phyloP scores from a whole-genome alignment of 2,329 filamentous ascomycete genomes.

The Aureobasidium sp. region DNA sequence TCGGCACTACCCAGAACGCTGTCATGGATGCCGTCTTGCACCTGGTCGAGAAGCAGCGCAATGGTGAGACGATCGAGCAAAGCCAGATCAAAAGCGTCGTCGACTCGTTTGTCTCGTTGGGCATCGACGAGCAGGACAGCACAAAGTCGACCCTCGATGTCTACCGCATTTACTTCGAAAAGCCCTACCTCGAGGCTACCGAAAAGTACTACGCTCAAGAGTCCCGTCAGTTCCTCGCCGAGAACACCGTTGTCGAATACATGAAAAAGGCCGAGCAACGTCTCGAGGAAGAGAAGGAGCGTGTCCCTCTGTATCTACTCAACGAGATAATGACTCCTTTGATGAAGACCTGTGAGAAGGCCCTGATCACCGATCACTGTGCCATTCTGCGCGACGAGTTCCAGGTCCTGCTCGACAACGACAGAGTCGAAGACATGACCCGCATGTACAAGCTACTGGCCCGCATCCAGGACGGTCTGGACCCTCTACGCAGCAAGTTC shows the following conservation, averaged over 20 bases:
- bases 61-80: conserved; percentile 96
- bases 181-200: conserved; percentile 80
- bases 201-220: conserved; percentile 81
- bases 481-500: conserved; percentile 77
- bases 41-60: conserved; percentile 92
- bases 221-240: conserved; percentile 86
- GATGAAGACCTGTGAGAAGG: conserved; percentile 80
- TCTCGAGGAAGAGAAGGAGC: conserved; percentile 85
- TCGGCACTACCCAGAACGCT: conserved; percentile 69
- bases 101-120: conserved; percentile 88
- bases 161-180: conserved; percentile 86
- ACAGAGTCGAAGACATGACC: conserved; percentile 89
- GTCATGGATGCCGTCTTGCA: conserved; percentile 94
- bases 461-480: conserved; percentile 81
- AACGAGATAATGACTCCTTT: conserved; percentile 76
- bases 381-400: conserved; percentile 87
- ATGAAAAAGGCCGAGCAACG: conserved; percentile 98
- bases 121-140: conserved; percentile 84
- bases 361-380: conserved; percentile 83
- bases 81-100: conserved; percentile 95
- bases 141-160: conserved; percentile 93
- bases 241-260: conserved; percentile 97
- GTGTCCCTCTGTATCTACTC: conserved; percentile 85
- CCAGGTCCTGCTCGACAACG: conserved; percentile 83
- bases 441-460: conserved; percentile 92